Percentiles rank a stretch among this genome's conserved stretches.
Conservation (phyloP, 108 stramenopile genomes). For the Heterococcus sp. region DNA sequence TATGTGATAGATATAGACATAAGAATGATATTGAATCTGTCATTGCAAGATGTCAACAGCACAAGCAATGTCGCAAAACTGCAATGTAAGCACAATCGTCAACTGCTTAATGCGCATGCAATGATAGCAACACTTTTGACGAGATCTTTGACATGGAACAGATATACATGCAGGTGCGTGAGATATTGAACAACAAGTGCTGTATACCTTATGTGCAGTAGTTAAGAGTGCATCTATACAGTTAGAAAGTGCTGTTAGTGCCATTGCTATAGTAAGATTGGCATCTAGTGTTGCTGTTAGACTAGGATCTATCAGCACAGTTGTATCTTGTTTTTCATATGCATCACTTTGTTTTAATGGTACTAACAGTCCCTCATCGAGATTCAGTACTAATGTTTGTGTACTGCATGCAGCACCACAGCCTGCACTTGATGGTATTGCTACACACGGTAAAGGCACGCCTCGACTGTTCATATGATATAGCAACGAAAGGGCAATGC, state of each 20-base stretch:
- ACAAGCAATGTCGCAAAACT: too few species aligned
- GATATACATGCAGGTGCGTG: too few species aligned
- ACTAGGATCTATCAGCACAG: background rate
- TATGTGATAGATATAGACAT: too few species aligned
- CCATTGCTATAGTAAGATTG: background rate
- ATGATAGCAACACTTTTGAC: too few species aligned
- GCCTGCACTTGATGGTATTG: background rate
- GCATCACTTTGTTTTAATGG: background rate
- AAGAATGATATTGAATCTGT: too few species aligned
- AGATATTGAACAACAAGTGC: too few species aligned
- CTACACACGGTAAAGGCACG: background rate
- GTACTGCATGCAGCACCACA: background rate
- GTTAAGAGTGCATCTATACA: background rate
- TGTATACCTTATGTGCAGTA: too few species aligned
- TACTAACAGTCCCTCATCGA: background rate
- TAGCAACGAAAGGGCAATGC: background rate
- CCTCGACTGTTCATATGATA: background rate
- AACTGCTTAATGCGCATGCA: too few species aligned
- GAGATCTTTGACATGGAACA: too few species aligned
- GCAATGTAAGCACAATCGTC: too few species aligned
- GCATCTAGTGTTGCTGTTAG: background rate
- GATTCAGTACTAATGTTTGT: background rate
- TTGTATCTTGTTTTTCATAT: background rate
- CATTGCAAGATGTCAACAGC: too few species aligned
- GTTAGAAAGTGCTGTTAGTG: background rate